These are phyloP conservation scores for Tricholoma furcatifolium DNA, from an alignment of 768 basidiomycete genomes.

Conservation along the genomic window DNA sequence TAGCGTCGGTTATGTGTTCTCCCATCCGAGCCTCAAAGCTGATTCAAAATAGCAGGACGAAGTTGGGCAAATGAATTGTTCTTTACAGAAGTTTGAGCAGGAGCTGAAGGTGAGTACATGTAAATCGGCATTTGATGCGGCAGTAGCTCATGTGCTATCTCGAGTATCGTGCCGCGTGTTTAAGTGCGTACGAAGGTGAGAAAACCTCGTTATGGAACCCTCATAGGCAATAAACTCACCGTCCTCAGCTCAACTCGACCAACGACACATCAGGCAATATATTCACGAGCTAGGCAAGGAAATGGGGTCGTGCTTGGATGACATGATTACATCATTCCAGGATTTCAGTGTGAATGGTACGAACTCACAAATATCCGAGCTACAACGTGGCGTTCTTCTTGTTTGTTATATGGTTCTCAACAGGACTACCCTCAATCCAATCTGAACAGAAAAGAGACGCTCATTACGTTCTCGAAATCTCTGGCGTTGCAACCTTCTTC, in stretches of 20 bases:
- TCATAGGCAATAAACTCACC: not conserved
- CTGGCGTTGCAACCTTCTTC: not conserved
- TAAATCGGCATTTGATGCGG: not conserved
- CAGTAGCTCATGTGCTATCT: not conserved
- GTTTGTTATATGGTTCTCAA: not conserved
- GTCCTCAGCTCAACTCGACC: not conserved
- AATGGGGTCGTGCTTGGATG: not conserved
- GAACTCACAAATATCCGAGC: not conserved
- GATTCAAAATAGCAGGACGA: not conserved
- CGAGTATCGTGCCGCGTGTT: not conserved
- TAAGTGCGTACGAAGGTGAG: not conserved
- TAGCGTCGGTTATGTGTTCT: not conserved
- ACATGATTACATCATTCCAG: not conserved
- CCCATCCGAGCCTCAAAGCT: no score
- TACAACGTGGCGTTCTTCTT: not conserved
- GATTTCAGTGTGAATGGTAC: not conserved
- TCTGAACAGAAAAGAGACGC: not conserved
- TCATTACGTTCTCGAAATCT: not conserved
- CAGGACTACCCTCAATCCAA: not conserved
- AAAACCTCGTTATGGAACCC: not conserved
- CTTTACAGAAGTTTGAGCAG: not conserved
- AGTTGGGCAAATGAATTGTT: not conserved
- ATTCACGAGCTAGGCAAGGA: not conserved
- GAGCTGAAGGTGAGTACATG: not conserved
- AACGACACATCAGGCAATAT: not conserved